Percentiles rank a stretch among this genome's conserved stretches.
phyloP scores from a whole-genome alignment of 2,329 filamentous ascomycete species.

The Cordyceps tenuipes region DNA sequence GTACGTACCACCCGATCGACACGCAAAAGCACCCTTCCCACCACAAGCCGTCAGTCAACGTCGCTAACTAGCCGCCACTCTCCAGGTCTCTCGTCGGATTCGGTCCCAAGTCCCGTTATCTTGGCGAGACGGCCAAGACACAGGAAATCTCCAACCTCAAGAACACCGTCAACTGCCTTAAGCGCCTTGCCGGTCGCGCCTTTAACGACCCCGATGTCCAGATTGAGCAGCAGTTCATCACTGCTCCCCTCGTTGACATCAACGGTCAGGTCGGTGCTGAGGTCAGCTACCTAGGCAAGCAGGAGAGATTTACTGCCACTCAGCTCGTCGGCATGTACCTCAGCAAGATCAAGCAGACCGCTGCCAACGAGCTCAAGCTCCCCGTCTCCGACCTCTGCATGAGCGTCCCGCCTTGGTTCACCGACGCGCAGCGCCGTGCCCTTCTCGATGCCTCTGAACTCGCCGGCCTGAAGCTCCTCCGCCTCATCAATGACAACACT shows the following conservation, averaged over 20 bases:
- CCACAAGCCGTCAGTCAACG: neutral
- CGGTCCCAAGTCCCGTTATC: conserved; percentile 84
- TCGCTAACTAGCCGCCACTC: conserved; percentile 12
- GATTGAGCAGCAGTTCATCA: conserved; percentile 86
- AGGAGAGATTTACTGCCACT: conserved; percentile 88
- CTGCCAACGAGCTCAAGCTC: conserved; percentile 77
- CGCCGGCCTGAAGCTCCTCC: conserved; percentile 82
- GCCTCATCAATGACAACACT: conserved; percentile 96
- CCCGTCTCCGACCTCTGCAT: conserved; percentile 90
- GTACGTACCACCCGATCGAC: conserved; percentile 49
- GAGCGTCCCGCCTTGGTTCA: conserved; percentile 95
- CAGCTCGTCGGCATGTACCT: conserved; percentile 94
- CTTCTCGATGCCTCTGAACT: conserved; percentile 90
- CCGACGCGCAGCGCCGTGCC: conserved; percentile 81
- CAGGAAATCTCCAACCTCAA: conserved; percentile 99
- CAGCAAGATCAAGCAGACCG: conserved; percentile 86
- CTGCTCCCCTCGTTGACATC: conserved; percentile 77
- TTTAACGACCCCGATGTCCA: conserved; percentile 86
- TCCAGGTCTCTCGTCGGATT: conserved; percentile 86
- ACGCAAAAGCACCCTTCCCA: neutral
- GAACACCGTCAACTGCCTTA: conserved; percentile 91
- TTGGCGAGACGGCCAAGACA: conserved; percentile 94
- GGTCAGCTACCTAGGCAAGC: conserved; percentile 87
- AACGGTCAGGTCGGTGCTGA: conserved; percentile 93
- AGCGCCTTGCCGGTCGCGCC: conserved; percentile 81